phyloP scores from a whole-genome alignment of 1,284 basidiomycete genomes.

The Trametes hirsuta region DNA sequence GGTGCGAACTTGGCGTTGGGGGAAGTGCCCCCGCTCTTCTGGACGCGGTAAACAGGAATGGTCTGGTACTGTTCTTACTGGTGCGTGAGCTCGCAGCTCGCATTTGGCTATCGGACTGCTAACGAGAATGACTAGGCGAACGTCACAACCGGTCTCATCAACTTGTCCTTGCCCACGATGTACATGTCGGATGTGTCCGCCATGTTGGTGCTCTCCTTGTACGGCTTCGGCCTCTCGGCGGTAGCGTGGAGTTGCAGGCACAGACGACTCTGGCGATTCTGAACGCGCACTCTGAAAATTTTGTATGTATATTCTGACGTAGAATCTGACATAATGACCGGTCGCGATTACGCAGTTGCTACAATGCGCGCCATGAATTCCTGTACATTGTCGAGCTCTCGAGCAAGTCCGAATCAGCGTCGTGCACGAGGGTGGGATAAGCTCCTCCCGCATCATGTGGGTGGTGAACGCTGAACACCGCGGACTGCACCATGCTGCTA shows the following conservation, averaged over 20 bases:
- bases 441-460: no score
- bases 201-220: conserved; percentile 67
- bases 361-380: no score
- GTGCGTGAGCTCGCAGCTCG: conserved; percentile 48
- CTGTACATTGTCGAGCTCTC: no score
- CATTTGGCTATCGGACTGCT: not conserved
- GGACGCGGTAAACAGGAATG: conserved; percentile 83
- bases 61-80: conserved; percentile 79
- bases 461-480: no score
- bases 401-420: no score
- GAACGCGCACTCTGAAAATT: not conserved
- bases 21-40: conserved; percentile 61
- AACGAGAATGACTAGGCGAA: conserved; percentile 66
- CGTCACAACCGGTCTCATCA: conserved; percentile 84
- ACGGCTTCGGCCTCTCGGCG: conserved; percentile 61
- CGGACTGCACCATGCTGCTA: no score
- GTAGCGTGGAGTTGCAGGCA: conserved; percentile 60
- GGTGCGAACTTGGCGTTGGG: not conserved
- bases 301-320: no score
- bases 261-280: conserved; percentile 38
- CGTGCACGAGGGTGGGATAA: no score
- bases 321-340: no score
- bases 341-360: no score
- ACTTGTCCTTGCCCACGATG: conserved; percentile 84
- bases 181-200: conserved; percentile 64